Conservation (phyloP, 2,329 filamentous ascomycete genomes). For the Pseudonectria buxi region DNA sequence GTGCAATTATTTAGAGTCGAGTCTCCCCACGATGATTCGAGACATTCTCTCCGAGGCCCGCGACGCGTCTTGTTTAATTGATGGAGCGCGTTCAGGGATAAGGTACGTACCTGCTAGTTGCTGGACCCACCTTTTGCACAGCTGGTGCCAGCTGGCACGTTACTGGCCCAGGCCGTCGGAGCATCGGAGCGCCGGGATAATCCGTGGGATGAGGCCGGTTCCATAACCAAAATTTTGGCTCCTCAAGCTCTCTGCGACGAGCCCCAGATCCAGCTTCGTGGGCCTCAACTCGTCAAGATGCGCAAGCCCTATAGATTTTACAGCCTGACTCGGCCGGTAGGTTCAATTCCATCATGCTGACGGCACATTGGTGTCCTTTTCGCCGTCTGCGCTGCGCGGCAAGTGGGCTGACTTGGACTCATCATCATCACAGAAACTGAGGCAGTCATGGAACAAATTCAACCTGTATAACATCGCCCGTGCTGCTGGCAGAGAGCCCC, state of each 20-base stretch:
- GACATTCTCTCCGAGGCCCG: slow-evolving; percentile 1
- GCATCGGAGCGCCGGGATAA: slow-evolving; percentile 22
- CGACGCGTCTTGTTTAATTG: slow-evolving; percentile 26
- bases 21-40: slow-evolving; percentile 4
- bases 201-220: slow-evolving; percentile 18
- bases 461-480: slow-evolving; percentile 81
- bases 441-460: slow-evolving; percentile 96
- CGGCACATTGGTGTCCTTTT: slow-evolving; percentile 2
- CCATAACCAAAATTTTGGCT: slow-evolving; percentile 26
- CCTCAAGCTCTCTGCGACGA: slow-evolving; percentile 17
- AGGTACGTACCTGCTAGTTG: background rate
- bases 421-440: slow-evolving; percentile 61
- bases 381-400: slow-evolving; percentile 3
- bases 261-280: slow-evolving; percentile 17
- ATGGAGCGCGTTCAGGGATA: slow-evolving; percentile 15
- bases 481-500: slow-evolving; percentile 24
- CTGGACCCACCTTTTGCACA: slow-evolving; percentile 10
- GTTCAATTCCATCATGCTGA: slow-evolving; percentile 19
- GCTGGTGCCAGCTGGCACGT: slow-evolving; percentile 14
- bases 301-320: slow-evolving; percentile 57
- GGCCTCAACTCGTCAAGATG: slow-evolving; percentile 35
- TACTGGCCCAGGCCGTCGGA: background rate
- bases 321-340: slow-evolving; percentile 58
- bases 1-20: slow-evolving; percentile 2
- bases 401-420: slow-evolving; percentile 10